A percentile compares a stretch with the other conserved stretches of the same genome.
These are phyloP conservation scores for Aspergillus quadricinctus DNA, from an alignment of 2,329 filamentous ascomycete genomes.

Conservation along the genomic window DNA sequence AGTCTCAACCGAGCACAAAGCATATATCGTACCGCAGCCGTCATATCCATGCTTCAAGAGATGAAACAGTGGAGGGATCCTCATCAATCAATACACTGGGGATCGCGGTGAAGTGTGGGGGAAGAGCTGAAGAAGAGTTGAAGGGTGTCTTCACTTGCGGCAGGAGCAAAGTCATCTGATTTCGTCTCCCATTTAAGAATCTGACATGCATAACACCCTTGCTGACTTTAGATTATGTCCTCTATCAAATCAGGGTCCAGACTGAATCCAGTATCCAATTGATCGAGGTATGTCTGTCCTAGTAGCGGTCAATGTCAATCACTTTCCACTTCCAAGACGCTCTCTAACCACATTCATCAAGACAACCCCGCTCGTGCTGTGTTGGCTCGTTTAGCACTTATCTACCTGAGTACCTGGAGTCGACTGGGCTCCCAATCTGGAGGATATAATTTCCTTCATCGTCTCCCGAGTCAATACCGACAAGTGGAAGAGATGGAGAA, in stretches of 20 bases:
- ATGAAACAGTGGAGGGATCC: not conserved
- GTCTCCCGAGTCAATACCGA: not conserved
- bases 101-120: not conserved
- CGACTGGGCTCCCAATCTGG: not conserved
- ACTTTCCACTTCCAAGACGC: not conserved
- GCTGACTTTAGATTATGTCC: too few relatives aligned
- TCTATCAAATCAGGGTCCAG: not conserved
- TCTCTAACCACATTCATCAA: not conserved
- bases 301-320: not conserved
- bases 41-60: not conserved
- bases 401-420: not conserved
- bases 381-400: not conserved
- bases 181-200: not conserved
- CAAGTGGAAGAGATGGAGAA: not conserved
- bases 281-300: not conserved
- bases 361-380: not conserved
- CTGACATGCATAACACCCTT: not conserved
- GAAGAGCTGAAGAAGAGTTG: not conserved
- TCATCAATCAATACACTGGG: not conserved
- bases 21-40: too few relatives aligned
- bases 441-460: not conserved
- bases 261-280: not conserved
- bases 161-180: not conserved
- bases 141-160: not conserved
- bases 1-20: too few relatives aligned